phyloP scores from a whole-genome alignment of 2,329 filamentous ascomycete species.

The Didymella glomerata region DNA sequence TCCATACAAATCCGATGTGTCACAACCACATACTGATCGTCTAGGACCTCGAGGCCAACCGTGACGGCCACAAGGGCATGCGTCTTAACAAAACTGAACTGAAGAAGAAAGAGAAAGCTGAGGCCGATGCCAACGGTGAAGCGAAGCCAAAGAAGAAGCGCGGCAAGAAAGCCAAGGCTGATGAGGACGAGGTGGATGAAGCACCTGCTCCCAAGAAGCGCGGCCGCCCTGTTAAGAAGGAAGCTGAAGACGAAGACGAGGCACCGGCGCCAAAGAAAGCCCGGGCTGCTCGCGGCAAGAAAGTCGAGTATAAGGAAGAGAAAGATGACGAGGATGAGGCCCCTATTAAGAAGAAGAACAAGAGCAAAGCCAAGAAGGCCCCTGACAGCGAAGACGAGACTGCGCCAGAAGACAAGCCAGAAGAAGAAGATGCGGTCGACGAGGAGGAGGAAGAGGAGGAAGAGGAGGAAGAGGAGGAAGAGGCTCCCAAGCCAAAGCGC shows the following conservation, averaged over 20 bases:
- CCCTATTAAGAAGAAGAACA: conserved; percentile 38
- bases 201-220: conserved; percentile 46
- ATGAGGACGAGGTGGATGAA: conserved; percentile 43
- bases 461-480: conserved; percentile 29
- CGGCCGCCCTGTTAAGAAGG: conserved; percentile 38
- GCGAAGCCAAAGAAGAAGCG: conserved; percentile 56
- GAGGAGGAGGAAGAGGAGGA: conserved; percentile 7
- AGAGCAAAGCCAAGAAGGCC: conserved; percentile 39
- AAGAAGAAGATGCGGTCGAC: conserved; percentile 23
- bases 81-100: conserved; percentile 51
- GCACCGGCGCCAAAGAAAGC: conserved; percentile 44
- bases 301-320: conserved; percentile 41
- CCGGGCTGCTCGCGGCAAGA: conserved; percentile 33
- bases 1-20: not conserved
- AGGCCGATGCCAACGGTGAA: conserved; percentile 32
- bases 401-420: conserved; percentile 20
- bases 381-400: conserved; percentile 33
- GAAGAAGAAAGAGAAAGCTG: conserved; percentile 44
- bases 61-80: conserved; percentile 71
- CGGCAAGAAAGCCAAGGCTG: conserved; percentile 42
- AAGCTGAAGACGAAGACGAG: conserved; percentile 39
- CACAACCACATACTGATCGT: conserved; percentile 16
- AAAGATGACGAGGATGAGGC: conserved; percentile 30
- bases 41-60: conserved; percentile 78
- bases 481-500: conserved; percentile 35